Evolutionary conservation across 179 eudicot species (phyloP).

Genomic region (Patellifolia procumbens): DNA sequence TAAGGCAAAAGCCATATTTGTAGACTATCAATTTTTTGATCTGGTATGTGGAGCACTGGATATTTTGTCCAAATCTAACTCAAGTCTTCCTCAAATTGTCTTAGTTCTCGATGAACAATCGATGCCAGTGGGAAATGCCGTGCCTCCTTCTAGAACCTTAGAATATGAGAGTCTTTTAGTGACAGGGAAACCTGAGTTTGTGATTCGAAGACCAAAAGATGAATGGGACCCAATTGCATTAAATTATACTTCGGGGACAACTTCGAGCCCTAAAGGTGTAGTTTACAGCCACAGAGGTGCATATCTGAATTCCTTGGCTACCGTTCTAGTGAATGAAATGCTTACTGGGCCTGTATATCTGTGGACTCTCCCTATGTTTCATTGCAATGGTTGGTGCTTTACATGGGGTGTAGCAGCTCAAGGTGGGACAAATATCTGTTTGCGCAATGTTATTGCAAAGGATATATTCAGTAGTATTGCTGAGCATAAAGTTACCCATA

Average conservation of each 20-base stretch:
- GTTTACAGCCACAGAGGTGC: constrained; percentile 87
- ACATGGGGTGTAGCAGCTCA: constrained; percentile 80
- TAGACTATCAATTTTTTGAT: constrained; percentile 53
- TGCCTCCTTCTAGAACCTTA: constrained; percentile 13
- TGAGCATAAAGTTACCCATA: constrained; percentile 54
- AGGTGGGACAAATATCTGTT: constrained; percentile 76
- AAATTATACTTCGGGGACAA: constrained; percentile 85
- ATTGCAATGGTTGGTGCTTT: constrained; percentile 93
- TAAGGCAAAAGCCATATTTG: constrained; percentile 61
- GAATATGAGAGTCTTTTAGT: constrained; percentile 60
- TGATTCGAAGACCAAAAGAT: constrained; percentile 49
- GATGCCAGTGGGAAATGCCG: background rate
- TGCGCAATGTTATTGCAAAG: constrained; percentile 55
- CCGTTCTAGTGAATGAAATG: constrained; percentile 59
- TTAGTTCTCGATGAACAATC: constrained; percentile 44
- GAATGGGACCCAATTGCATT: constrained; percentile 79
- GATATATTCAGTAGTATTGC: constrained; percentile 50
- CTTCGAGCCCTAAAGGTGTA: constrained; percentile 85
- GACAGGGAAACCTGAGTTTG: constrained; percentile 49
- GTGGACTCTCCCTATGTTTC: constrained; percentile 92
- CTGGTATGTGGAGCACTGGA: constrained; percentile 53
- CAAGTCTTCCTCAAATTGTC: constrained; percentile 53
- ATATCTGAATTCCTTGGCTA: constrained; percentile 68
- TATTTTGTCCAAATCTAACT: constrained; percentile 43
- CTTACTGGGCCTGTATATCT: constrained; percentile 55